phyloP scores from a whole-genome alignment of 2,329 filamentous ascomycete genomes.

The Sporothrix humicola region DNA sequence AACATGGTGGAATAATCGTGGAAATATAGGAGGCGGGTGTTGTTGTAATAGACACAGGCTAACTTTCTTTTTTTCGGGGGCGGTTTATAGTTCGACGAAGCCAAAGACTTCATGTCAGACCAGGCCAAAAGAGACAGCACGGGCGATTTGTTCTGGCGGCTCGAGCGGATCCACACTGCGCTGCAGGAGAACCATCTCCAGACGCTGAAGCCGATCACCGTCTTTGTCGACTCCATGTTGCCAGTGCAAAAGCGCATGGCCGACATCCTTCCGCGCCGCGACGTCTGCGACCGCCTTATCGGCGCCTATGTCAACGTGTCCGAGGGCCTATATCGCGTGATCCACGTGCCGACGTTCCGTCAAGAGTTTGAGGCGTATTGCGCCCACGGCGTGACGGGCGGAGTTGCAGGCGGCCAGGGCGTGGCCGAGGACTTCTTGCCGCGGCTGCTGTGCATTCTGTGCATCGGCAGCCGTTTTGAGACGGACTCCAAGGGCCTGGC shows the following conservation, averaged over 20 bases:
- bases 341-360: constrained; percentile 59
- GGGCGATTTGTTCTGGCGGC: constrained; percentile 51
- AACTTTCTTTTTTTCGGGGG: constrained; percentile 29
- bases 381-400: constrained; percentile 43
- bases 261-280: constrained; percentile 58
- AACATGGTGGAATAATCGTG: not conserved
- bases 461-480: constrained; percentile 60
- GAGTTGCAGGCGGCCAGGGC: constrained; percentile 50
- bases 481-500: constrained; percentile 57
- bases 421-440: constrained; percentile 52
- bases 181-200: constrained; percentile 56
- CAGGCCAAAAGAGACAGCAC: constrained; percentile 50
- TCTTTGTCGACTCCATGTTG: constrained; percentile 65
- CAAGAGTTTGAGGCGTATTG: constrained; percentile 59
- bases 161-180: constrained; percentile 55
- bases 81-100: constrained; percentile 56
- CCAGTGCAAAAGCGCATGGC: constrained; percentile 63
- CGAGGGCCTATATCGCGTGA: constrained; percentile 59
- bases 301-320: constrained; percentile 56
- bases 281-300: constrained; percentile 58
- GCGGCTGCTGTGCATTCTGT: constrained; percentile 58
- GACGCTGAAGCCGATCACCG: constrained; percentile 57
- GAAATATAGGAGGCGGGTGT: not conserved
- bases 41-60: constrained; percentile 1
- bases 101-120: constrained; percentile 57